phyloP scores from a whole-genome alignment of 345 rosid genomes.

The Populus tremula region DNA sequence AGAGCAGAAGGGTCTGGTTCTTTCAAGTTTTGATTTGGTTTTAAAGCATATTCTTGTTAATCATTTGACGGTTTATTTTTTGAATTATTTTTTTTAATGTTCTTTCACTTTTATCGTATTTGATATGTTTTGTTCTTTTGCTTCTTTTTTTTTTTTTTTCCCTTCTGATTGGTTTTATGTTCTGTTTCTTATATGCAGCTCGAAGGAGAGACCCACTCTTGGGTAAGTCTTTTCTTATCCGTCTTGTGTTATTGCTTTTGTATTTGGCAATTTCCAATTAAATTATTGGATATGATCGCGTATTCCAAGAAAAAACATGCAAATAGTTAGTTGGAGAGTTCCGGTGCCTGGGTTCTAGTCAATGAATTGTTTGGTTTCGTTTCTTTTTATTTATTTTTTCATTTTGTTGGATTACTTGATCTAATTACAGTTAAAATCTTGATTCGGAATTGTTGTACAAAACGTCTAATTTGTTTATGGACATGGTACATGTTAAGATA shows the following conservation, averaged over 20 bases:
- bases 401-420: background rate
- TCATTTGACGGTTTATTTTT: background rate
- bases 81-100: background rate
- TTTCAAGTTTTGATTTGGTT: too few relatives aligned
- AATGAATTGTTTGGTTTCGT: background rate
- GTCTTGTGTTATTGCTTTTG: background rate
- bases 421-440: background rate
- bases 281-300: background rate
- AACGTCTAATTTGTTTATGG: background rate
- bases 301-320: background rate
- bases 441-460: background rate
- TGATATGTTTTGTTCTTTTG: background rate
- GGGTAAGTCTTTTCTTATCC: slow-evolving; percentile 14
- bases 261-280: background rate
- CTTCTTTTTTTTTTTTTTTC: background rate
- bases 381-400: background rate
- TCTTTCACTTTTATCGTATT: background rate
- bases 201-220: slow-evolving; percentile 42
- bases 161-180: background rate
- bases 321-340: background rate
- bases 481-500: background rate
- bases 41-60: background rate
- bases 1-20: background rate
- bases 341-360: background rate
- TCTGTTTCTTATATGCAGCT: slow-evolving; percentile 15